Evolutionary conservation across 495 filamentous ascomycete species (phyloP).

Genomic region (Talaromyces nanjingensis): DNA sequence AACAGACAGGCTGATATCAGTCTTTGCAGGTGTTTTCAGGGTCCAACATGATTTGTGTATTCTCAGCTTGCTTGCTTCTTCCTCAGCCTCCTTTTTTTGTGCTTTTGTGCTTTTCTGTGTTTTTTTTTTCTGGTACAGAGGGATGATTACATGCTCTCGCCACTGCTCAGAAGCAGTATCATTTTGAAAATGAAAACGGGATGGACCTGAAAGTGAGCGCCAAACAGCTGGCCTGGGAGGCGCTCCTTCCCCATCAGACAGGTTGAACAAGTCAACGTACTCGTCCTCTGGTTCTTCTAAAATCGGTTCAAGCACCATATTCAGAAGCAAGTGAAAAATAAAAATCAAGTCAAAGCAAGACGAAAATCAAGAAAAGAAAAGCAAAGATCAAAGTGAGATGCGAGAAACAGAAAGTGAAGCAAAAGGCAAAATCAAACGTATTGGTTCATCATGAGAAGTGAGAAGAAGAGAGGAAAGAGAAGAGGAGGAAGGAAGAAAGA

Average conservation of each 20-base stretch:
- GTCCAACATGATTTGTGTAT: neutral
- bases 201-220: neutral
- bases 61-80: neutral
- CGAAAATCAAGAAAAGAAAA: neutral
- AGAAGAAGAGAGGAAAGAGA: neutral
- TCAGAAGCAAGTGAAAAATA: neutral
- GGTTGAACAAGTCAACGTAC: neutral
- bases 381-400: neutral
- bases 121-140: neutral
- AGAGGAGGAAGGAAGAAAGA: slow-evolving; percentile 12
- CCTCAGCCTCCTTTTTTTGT: neutral
- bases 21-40: neutral
- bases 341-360: neutral
- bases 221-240: neutral
- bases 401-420: neutral
- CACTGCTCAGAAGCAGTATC: neutral
- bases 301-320: neutral
- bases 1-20: neutral
- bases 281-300: neutral
- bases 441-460: neutral
- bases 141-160: neutral
- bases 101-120: neutral
- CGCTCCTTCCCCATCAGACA: neutral
- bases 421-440: neutral
- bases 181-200: neutral